A percentile compares a stretch with the other conserved stretches of the same genome.
Evolutionary conservation across 768 basidiomycete genomes (phyloP).

Genomic region (Gautieria morchelliformis): DNA sequence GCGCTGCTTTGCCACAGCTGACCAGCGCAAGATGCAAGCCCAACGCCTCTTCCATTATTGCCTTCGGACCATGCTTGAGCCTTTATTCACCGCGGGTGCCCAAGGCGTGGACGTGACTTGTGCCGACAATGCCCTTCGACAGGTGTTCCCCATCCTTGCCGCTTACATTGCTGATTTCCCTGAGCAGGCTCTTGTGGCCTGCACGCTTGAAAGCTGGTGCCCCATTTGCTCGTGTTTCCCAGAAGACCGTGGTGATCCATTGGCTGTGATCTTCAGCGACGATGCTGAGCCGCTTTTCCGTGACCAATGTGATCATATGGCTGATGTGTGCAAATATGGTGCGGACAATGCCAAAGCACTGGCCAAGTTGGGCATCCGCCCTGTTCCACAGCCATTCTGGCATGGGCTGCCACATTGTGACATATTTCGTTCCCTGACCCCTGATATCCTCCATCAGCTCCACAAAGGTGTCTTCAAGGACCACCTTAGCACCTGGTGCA

Average conservation of each 20-base stretch:
- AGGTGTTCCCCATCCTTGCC: slow-evolving; percentile 16
- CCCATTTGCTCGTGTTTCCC: slow-evolving; percentile 7
- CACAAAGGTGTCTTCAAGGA: slow-evolving; percentile 40
- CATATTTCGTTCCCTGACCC: slow-evolving; percentile 30
- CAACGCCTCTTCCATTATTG: slow-evolving; percentile 15
- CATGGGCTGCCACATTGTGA: slow-evolving; percentile 27
- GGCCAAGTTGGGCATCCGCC: neutral
- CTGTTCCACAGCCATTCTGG: slow-evolving; percentile 29
- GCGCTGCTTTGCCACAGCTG: neutral
- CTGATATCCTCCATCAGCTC: slow-evolving; percentile 37
- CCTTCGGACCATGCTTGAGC: slow-evolving; percentile 10
- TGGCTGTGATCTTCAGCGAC: neutral
- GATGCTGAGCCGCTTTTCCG: neutral
- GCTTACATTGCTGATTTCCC: slow-evolving; percentile 20
- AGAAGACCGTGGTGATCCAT: slow-evolving; percentile 9
- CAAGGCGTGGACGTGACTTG: slow-evolving; percentile 15
- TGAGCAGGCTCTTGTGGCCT: slow-evolving; percentile 16
- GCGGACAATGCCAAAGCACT: neutral
- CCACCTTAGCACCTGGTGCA: slow-evolving; percentile 30
- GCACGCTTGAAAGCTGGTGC: slow-evolving; percentile 12
- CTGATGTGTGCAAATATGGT: neutral
- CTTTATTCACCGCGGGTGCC: slow-evolving; percentile 11
- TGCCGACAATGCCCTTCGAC: slow-evolving; percentile 9
- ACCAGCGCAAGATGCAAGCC: neutral
- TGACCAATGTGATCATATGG: neutral